These are phyloP conservation scores for Candida wancherniae DNA, from an alignment of 805 yeast species.

Conservation along the genomic window DNA sequence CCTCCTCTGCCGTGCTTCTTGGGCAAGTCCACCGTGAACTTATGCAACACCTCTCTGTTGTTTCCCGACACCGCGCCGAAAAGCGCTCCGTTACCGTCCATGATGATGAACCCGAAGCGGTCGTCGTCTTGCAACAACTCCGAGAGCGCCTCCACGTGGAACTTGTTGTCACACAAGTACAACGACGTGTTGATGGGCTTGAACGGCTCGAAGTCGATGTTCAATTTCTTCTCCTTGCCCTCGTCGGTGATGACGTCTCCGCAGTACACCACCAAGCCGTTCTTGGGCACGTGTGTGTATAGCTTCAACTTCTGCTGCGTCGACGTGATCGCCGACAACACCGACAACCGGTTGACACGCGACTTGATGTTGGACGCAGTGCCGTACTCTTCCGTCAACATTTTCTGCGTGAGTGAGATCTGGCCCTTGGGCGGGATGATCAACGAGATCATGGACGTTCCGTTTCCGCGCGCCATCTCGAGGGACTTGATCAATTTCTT, in stretches of 20 bases:
- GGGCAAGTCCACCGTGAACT: slow-evolving; percentile 94
- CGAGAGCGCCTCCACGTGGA: slow-evolving; percentile 94
- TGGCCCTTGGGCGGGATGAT: slow-evolving; percentile 96
- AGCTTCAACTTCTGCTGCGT: slow-evolving; percentile 95
- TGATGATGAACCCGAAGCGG: slow-evolving; percentile 93
- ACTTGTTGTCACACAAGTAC: slow-evolving; percentile 94
- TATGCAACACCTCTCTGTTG: slow-evolving; percentile 92
- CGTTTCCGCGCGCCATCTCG: slow-evolving; percentile 94
- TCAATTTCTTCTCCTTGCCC: slow-evolving; percentile 95
- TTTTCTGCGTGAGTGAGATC: slow-evolving; percentile 78
- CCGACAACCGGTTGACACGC: slow-evolving; percentile 93
- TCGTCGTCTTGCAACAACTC: slow-evolving; percentile 95
- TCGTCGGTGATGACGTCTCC: slow-evolving; percentile 97
- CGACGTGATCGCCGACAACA: slow-evolving; percentile 93
- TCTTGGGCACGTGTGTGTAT: slow-evolving; percentile 84
- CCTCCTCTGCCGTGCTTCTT: slow-evolving; percentile 99
- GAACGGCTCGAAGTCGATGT: slow-evolving; percentile 97
- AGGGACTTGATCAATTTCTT: slow-evolving; percentile 86
- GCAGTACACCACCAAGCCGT: slow-evolving; percentile 94
- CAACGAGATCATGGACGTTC: slow-evolving; percentile 97
- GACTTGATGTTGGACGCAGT: slow-evolving; percentile 98
- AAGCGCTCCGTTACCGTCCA: slow-evolving; percentile 99
- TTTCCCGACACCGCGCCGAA: slow-evolving; percentile 96
- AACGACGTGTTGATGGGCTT: slow-evolving; percentile 96
- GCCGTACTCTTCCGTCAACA: slow-evolving; percentile 97